Evolutionary conservation across 495 filamentous ascomycete genomes (phyloP).

Genomic region (Margaritispora aquatica): DNA sequence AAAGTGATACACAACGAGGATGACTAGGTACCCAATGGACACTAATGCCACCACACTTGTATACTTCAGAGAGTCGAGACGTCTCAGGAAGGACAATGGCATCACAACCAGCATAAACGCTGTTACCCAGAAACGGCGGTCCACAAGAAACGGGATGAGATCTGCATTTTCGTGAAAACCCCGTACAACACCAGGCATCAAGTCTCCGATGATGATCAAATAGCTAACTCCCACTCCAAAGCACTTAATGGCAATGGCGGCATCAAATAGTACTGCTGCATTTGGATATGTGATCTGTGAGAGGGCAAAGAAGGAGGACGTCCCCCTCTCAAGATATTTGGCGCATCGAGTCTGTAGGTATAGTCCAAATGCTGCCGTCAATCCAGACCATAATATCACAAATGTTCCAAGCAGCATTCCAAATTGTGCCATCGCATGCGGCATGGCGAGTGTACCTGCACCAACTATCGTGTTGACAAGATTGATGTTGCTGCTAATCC

Average conservation of each 20-base stretch:
- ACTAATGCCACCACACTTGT: conserved; percentile 88
- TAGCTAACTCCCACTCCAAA: conserved; percentile 97
- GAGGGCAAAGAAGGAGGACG: conserved; percentile 78
- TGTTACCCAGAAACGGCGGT: conserved; percentile 97
- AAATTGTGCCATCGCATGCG: conserved; percentile 85
- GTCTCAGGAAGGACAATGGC: conserved; percentile 83
- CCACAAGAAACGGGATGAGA: conserved; percentile 62
- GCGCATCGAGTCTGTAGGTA: conserved; percentile 93
- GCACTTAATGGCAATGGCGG: conserved; percentile 94
- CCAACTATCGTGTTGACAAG: conserved; percentile 89
- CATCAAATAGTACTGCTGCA: conserved; percentile 91
- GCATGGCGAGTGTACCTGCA: conserved; percentile 88
- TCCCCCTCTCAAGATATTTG: conserved; percentile 81
- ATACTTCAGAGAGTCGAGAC: conserved; percentile 93
- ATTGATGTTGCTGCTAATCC: conserved; percentile 90
- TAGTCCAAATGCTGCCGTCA: conserved; percentile 84
- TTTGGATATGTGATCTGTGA: conserved; percentile 97
- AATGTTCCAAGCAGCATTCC: conserved; percentile 75
- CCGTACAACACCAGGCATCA: conserved; percentile 90
- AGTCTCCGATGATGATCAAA: conserved; percentile 94
- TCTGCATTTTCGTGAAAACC: conserved; percentile 60
- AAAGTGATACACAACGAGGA: conserved; percentile 89
- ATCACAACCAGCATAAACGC: conserved; percentile 95
- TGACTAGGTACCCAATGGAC: conserved; percentile 87
- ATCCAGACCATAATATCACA: conserved; percentile 85